These are phyloP conservation scores for Tolypocladium pustulatum DNA, from an alignment of 2,329 filamentous ascomycete genomes.

Conservation along the genomic window DNA sequence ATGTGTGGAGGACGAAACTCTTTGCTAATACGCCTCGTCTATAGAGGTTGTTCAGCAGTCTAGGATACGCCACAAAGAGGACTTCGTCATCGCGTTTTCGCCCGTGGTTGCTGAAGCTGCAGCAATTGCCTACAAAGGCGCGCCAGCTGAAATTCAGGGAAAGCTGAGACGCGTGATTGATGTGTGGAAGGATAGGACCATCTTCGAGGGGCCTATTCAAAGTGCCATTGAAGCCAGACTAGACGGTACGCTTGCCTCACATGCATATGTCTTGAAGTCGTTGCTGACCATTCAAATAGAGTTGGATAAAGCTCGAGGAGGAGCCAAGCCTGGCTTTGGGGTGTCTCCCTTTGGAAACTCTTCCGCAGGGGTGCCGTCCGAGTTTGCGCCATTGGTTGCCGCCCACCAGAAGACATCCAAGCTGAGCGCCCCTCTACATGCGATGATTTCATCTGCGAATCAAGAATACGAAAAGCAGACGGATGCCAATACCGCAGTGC, in stretches of 20 bases:
- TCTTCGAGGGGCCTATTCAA: conserved; percentile 76
- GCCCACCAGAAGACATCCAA: conserved; percentile 67
- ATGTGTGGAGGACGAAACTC: not conserved
- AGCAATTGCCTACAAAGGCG: conserved; percentile 80
- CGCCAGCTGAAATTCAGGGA: conserved; percentile 72
- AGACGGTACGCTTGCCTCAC: conserved; percentile 46
- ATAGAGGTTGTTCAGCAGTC: conserved; percentile 93
- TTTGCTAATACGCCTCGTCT: conserved; percentile 3
- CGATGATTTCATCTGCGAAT: conserved; percentile 59
- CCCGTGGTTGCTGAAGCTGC: conserved; percentile 89
- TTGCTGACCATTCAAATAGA: conserved; percentile 31
- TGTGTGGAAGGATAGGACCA: conserved; percentile 79
- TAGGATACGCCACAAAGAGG: conserved; percentile 81
- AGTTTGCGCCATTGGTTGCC: conserved; percentile 66
- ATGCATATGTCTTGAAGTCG: not conserved
- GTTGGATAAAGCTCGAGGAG: conserved; percentile 49
- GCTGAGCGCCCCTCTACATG: conserved; percentile 55
- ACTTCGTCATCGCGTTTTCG: conserved; percentile 86
- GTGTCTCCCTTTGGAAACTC: conserved; percentile 49
- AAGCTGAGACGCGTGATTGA: conserved; percentile 86
- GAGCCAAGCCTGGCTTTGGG: conserved; percentile 39
- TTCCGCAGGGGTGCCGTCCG: conserved; percentile 49
- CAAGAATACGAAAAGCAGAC: conserved; percentile 78
- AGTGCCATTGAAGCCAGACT: conserved; percentile 70
- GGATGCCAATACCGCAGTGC: conserved; percentile 55